These are phyloP conservation scores for Colletotrichum truncatum DNA, from an alignment of 2,329 filamentous ascomycete species.

Conservation along the genomic window DNA sequence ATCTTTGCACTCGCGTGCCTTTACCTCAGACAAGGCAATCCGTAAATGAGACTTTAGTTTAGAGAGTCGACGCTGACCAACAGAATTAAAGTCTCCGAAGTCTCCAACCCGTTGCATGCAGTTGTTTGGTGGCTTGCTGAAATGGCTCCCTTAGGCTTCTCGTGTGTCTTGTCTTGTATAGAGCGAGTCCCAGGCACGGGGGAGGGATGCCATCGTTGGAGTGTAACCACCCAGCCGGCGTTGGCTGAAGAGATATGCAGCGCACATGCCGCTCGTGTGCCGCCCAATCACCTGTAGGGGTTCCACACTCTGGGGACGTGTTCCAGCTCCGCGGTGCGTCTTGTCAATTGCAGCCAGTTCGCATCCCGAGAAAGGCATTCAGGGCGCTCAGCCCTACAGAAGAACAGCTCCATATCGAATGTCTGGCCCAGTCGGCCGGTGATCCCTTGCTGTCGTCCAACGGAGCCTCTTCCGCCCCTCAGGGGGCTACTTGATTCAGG, in stretches of 20 bases:
- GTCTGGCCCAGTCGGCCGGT: background rate
- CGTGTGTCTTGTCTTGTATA: conserved; percentile 4
- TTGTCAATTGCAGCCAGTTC: background rate
- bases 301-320: background rate
- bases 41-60: background rate
- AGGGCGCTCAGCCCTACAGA: conserved; percentile 24
- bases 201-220: conserved; percentile 8
- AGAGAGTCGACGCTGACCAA: background rate
- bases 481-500: background rate
- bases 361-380: background rate
- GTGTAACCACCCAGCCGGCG: conserved; percentile 19
- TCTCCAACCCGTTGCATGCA: conserved; percentile 9
- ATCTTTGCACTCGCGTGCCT: conserved; percentile 4
- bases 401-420: background rate
- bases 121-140: conserved; percentile 13
- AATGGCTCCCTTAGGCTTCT: background rate
- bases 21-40: background rate
- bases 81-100: background rate
- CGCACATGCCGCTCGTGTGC: background rate
- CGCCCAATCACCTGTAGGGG: background rate
- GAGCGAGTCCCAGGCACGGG: background rate
- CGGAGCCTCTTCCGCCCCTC: background rate
- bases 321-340: conserved; percentile 8
- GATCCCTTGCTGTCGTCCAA: background rate
- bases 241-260: conserved; percentile 16